A percentile compares a stretch with the other conserved stretches of the same genome.
phyloP scores from a whole-genome alignment of 176 grass and related monocot species.

The Canna indica region DNA sequence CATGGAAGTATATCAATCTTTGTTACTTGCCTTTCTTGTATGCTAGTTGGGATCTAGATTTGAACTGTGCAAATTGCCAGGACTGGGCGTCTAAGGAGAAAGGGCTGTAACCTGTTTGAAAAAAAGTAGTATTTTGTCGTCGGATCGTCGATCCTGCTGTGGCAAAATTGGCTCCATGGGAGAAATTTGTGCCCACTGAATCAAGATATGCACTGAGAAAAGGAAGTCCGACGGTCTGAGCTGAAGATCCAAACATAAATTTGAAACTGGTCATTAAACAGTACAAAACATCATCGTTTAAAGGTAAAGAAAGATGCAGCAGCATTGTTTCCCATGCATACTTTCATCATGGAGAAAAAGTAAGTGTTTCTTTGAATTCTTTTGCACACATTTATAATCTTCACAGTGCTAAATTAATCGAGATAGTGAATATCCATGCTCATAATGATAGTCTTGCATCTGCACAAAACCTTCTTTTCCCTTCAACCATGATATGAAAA shows the following conservation, averaged over 20 bases:
- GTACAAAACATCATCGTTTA: neutral
- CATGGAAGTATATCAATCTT: neutral
- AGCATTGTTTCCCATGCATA: too few relatives aligned
- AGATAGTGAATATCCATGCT: too few relatives aligned
- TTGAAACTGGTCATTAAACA: neutral
- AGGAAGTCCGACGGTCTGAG: constrained; percentile 57
- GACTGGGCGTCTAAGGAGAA: constrained; percentile 84
- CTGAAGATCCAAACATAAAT: constrained; percentile 26
- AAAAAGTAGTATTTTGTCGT: constrained; percentile 60
- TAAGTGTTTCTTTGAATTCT: too few relatives aligned
- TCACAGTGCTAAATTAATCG: too few relatives aligned
- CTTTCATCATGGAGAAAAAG: too few relatives aligned
- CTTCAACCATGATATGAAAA: too few relatives aligned
- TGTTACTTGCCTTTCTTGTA: constrained; percentile 34
- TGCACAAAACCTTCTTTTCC: too few relatives aligned
- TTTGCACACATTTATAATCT: too few relatives aligned
- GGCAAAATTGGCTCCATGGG: constrained; percentile 86
- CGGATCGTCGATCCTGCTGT: constrained; percentile 84
- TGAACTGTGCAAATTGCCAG: constrained; percentile 80
- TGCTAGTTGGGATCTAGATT: constrained; percentile 51
- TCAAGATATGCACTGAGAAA: constrained; percentile 80
- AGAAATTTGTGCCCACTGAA: constrained; percentile 79
- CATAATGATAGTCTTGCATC: too few relatives aligned
- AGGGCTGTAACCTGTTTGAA: constrained; percentile 74
- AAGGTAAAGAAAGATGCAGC: neutral